phyloP scores from a whole-genome alignment of 2,329 filamentous ascomycete genomes.

The Botrytis deweyae region DNA sequence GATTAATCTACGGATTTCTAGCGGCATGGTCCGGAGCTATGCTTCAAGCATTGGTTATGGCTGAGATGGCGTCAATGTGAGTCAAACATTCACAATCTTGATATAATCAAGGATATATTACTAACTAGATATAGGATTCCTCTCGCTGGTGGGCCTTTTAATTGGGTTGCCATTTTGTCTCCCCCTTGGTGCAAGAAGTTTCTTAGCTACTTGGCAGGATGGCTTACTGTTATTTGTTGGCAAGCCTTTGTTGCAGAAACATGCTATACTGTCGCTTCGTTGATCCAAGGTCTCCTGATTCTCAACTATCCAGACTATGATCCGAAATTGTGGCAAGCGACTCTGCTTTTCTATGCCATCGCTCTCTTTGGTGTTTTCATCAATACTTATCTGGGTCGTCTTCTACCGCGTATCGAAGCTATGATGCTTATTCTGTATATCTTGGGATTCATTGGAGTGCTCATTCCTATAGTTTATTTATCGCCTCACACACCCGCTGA shows the following conservation, averaged over 20 bases:
- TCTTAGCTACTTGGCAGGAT: slow-evolving; percentile 25
- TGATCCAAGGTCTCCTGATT: slow-evolving; percentile 14
- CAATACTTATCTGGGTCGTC: slow-evolving; percentile 18
- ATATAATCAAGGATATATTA: no score
- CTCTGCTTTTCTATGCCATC: slow-evolving; percentile 14
- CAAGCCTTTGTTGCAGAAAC: slow-evolving; percentile 14
- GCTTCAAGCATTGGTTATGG: slow-evolving; percentile 20
- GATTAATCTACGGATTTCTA: slow-evolving; percentile 16
- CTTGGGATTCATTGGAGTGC: slow-evolving; percentile 20
- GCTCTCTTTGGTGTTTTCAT: slow-evolving; percentile 16
- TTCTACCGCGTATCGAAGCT: slow-evolving; percentile 17
- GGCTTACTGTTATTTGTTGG: slow-evolving; percentile 16
- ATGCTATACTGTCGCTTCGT: neutral
- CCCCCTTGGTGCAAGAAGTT: slow-evolving; percentile 20
- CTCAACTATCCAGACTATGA: slow-evolving; percentile 8
- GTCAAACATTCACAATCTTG: neutral
- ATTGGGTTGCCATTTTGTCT: slow-evolving; percentile 23
- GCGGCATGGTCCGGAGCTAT: slow-evolving; percentile 16
- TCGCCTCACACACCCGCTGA: slow-evolving; percentile 25
- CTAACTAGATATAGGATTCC: slow-evolving; percentile 33
- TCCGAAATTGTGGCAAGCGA: slow-evolving; percentile 13
- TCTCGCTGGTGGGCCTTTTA: slow-evolving; percentile 22
- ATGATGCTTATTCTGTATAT: slow-evolving; percentile 19
- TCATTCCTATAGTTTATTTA: slow-evolving; percentile 20
- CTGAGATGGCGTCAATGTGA: slow-evolving; percentile 27